A percentile compares a stretch with the other conserved stretches of the same genome.
These are phyloP conservation scores for Spirogloea muscicola DNA, from an alignment of 139 green algal genomes.

Conservation along the genomic window DNA sequence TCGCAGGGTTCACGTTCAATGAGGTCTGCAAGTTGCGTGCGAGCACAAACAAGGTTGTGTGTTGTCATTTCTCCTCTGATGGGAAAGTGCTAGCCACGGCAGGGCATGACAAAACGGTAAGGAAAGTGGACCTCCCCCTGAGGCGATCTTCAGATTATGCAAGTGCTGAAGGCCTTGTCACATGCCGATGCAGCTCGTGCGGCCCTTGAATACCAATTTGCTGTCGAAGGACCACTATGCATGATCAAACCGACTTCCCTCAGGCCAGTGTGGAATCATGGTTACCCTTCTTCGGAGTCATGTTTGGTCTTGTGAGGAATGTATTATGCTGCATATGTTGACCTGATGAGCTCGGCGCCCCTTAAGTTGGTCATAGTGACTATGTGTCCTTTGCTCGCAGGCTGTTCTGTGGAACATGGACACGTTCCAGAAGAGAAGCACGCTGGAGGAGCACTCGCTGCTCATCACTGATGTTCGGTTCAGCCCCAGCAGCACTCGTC, in stretches of 20 bases:
- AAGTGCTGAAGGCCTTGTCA: too few relatives aligned
- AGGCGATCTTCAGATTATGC: too few relatives aligned
- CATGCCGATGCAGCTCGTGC: too few relatives aligned
- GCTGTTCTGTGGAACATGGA: slow-evolving; percentile 48
- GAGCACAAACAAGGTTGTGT: slow-evolving; percentile 46
- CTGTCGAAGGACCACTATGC: not conserved
- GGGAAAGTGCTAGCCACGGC: slow-evolving; percentile 46
- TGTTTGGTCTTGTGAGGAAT: too few relatives aligned
- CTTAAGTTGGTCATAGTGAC: slow-evolving; percentile 1
- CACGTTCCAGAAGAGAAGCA: slow-evolving; percentile 14
- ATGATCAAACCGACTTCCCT: too few relatives aligned
- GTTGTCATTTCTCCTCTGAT: slow-evolving; percentile 46
- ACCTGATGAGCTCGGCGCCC: too few relatives aligned
- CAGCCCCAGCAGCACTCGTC: slow-evolving; percentile 13
- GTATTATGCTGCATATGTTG: too few relatives aligned
- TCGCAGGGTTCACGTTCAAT: slow-evolving; percentile 43
- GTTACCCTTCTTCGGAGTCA: too few relatives aligned
- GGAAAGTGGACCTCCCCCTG: not conserved
- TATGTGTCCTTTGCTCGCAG: slow-evolving; percentile 8
- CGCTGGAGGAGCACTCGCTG: slow-evolving; percentile 43
- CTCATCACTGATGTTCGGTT: slow-evolving; percentile 50
- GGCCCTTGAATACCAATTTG: too few relatives aligned
- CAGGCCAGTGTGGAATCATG: too few relatives aligned
- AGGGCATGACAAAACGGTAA: slow-evolving; percentile 48
- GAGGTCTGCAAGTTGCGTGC: slow-evolving; percentile 12